Percentiles rank a stretch among this genome's conserved stretches.
Conservation (phyloP, 2,329 filamentous ascomycete species). For the Claviceps arundinis region DNA sequence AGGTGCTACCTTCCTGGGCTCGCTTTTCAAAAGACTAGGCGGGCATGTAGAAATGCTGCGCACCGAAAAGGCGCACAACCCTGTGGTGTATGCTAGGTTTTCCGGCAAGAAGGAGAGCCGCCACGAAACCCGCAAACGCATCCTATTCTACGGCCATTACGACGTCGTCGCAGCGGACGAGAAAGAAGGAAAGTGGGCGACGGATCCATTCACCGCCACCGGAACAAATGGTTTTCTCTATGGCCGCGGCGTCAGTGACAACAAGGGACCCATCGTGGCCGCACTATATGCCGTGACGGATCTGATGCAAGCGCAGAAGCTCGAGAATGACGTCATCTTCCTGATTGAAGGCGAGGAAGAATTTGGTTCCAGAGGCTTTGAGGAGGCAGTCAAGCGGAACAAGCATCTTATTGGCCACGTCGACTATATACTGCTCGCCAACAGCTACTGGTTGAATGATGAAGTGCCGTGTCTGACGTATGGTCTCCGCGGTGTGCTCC, state of each 20-base stretch:
- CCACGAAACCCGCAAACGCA: slow-evolving; percentile 56
- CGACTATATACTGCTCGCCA: slow-evolving; percentile 89
- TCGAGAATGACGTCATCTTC: slow-evolving; percentile 84
- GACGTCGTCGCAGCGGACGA: slow-evolving; percentile 88
- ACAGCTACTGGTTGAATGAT: slow-evolving; percentile 98
- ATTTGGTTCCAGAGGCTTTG: slow-evolving; percentile 82
- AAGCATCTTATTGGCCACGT: slow-evolving; percentile 79
- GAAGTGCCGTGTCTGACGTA: slow-evolving; percentile 93
- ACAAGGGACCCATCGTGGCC: slow-evolving; percentile 91
- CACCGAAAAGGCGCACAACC: slow-evolving; percentile 67
- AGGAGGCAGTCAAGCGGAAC: slow-evolving; percentile 64
- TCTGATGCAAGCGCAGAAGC: slow-evolving; percentile 65
- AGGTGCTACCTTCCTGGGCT: slow-evolving; percentile 80
- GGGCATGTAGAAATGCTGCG: slow-evolving; percentile 84
- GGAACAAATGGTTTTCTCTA: slow-evolving; percentile 89
- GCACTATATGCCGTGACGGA: slow-evolving; percentile 90
- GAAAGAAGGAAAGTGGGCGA: slow-evolving; percentile 69
- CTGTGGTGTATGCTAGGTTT: slow-evolving; percentile 87
- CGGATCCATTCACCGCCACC: slow-evolving; percentile 78
- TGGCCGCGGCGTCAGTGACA: slow-evolving; percentile 90
- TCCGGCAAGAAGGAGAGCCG: slow-evolving; percentile 56
- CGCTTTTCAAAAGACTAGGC: slow-evolving; percentile 83
- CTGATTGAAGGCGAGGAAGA: slow-evolving; percentile 96
- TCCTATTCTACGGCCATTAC: slow-evolving; percentile 96
- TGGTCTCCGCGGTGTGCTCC: slow-evolving; percentile 81